Evolutionary conservation across 345 rosid genomes (phyloP), one percentile per base, ranked within the genome.

Genomic region (Syzygium jambos): DNA sequence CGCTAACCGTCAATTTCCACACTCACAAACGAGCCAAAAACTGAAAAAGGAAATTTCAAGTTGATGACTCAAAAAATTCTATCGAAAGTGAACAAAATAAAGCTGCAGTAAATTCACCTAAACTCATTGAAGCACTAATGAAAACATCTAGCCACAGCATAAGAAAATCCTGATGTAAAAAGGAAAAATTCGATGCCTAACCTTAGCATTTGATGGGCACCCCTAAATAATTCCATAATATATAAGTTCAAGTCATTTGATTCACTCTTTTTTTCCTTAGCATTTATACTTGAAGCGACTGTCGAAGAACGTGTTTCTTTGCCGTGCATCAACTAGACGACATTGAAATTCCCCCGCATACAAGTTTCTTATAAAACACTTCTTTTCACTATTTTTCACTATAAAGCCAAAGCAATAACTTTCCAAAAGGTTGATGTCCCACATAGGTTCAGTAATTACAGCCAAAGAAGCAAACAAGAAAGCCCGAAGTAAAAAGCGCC

Each of bases 1-100:
- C 51, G 59, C 65, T 78, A 30, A 88, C 80, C 2, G 49, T 73
- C 85, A 59, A 53, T 87, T 89, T 73, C 91, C 29, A 57, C 73
- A 78, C 51, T 55, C 63, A 27, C 38, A n/a, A n/a, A 84, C 53
- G 5, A 52, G 59, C 59, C 43, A 34, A 73, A 34, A 73, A 73
- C 80, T 5, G 46, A 73, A 73, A 73, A 73, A 19, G 46, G 46
- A 73, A 34, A 9, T 34, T 73, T 7, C 5, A 34, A 73, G 80
- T 73, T 34, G 46, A 34, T 34, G 46, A 73, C 34, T 73, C 49
- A 34, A 73, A 73, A 73, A 9, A 34, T 73, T 61, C 49, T 73
- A 38, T 34, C 5, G 80, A 73, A 73, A 17, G 80, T 73, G 46
- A 19, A 34, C 49, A 19, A 34, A 27, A 73, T 34, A 34, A 73